A percentile compares a stretch with the other conserved stretches of the same genome.
Conservation (phyloP, 2,329 filamentous ascomycete genomes). For the Aspergillus sp. region DNA sequence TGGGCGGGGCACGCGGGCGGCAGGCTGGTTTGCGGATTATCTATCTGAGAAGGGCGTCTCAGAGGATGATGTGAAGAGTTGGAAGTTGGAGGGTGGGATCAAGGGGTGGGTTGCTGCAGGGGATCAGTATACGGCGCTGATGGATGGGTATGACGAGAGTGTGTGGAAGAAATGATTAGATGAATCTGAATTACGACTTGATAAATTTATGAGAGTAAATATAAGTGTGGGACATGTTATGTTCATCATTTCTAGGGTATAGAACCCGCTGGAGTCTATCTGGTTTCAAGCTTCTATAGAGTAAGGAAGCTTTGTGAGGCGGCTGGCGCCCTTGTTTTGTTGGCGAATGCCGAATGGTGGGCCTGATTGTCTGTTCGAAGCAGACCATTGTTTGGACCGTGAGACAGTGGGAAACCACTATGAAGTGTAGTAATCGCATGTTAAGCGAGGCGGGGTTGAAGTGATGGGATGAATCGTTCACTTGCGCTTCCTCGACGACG, state of each 20-base stretch:
- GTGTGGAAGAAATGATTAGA: conserved; percentile 13
- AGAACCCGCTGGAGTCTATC: not conserved
- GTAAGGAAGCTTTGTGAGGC: not conserved
- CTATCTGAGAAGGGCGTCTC: conserved; percentile 42
- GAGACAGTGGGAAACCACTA: not conserved
- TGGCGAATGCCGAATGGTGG: not conserved
- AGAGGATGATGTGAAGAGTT: conserved; percentile 51
- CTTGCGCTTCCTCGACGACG: conserved; percentile 38
- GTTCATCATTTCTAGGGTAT: not conserved
- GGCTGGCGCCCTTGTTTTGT: not conserved
- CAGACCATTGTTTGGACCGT: not conserved
- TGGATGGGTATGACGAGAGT: conserved; percentile 42
- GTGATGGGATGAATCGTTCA: not conserved
- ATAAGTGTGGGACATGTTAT: not conserved
- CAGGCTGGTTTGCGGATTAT: conserved; percentile 61
- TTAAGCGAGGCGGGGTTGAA: not conserved
- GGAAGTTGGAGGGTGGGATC: conserved; percentile 58
- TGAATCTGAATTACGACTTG: not conserved
- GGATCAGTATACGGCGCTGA: conserved; percentile 51
- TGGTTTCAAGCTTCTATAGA: not conserved
- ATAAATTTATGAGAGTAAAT: not conserved
- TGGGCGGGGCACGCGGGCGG: conserved; percentile 60
- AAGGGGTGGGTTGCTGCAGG: conserved; percentile 59
- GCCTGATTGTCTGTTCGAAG: not conserved
- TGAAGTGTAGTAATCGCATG: not conserved